These are phyloP conservation scores for Saraca asoca DNA, from an alignment of 331 rosid genomes.

Conservation along the genomic window DNA sequence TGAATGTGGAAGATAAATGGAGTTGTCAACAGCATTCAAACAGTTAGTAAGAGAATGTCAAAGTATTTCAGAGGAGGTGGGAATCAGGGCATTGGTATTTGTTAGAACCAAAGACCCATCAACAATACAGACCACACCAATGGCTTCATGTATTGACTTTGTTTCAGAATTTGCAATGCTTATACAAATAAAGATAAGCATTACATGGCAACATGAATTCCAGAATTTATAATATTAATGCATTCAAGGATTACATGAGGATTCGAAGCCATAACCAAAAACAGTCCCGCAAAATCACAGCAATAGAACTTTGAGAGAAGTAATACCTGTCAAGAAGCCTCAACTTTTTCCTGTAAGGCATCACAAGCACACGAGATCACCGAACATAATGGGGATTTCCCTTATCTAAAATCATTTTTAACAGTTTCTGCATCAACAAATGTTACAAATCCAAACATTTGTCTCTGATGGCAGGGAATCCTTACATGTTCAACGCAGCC, in stretches of 20 bases:
- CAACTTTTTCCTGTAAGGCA: conserved; percentile 76
- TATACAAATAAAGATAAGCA: neutral
- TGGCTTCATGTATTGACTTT: too few species aligned
- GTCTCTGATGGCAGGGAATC: conserved; percentile 79
- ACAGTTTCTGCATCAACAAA: conserved; percentile 72
- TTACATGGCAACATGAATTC: conserved; percentile 9
- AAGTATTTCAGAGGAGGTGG: neutral
- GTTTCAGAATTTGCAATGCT: too few species aligned
- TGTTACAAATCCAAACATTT: conserved; percentile 96
- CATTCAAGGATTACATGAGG: too few species aligned
- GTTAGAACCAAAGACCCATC: too few species aligned
- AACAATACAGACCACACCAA: too few species aligned
- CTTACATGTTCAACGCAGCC: conserved; percentile 92
- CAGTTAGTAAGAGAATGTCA: neutral
- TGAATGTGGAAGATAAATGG: too few species aligned
- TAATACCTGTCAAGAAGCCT: conserved; percentile 66
- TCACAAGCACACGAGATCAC: conserved; percentile 86
- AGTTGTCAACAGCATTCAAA: too few species aligned
- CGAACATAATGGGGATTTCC: conserved; percentile 74
- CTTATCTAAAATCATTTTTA: conserved; percentile 58
- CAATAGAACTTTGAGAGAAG: conserved; percentile 4
- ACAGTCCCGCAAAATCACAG: too few species aligned
- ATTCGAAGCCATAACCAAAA: too few species aligned
- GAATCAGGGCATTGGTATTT: neutral
- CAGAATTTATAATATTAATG: too few species aligned